Percentiles rank a stretch among this genome's conserved stretches.
Conservation (phyloP, 164 flowering plant species). For the Aristolochia californica region DNA sequence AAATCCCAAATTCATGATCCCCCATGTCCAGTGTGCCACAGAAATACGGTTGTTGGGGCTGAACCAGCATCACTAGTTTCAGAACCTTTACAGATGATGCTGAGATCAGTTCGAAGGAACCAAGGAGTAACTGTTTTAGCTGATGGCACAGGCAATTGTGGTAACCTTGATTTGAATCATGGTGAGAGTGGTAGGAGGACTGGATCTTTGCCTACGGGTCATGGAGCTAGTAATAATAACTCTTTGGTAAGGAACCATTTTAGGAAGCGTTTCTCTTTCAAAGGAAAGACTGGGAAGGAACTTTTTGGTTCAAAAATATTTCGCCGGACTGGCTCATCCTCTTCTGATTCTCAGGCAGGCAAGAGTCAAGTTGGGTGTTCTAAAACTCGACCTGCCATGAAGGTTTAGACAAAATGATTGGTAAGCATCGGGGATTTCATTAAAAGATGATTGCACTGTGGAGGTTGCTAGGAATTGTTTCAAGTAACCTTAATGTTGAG, state of each 20-base stretch:
- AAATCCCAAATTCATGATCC: constrained; percentile 35
- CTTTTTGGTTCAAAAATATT: constrained; percentile 17
- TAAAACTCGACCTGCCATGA: constrained; percentile 8
- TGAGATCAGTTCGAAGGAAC: constrained; percentile 21
- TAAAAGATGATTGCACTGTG: too few species aligned
- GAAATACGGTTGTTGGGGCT: constrained; percentile 7
- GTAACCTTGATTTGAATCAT: constrained; percentile 9
- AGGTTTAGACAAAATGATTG: neutral
- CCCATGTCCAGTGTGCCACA: constrained; percentile 40
- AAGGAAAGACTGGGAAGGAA: constrained; percentile 19
- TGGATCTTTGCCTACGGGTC: constrained; percentile 9
- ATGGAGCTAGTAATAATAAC: constrained; percentile 8
- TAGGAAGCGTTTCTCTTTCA: constrained; percentile 28
- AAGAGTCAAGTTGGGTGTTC: constrained; percentile 7
- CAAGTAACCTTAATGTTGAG: too few species aligned
- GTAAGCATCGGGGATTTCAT: too few species aligned
- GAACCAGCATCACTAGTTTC: constrained; percentile 21
- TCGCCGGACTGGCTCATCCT: constrained; percentile 21
- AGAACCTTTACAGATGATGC: constrained; percentile 29
- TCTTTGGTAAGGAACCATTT: constrained; percentile 23
- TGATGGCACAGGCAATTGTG: constrained; percentile 4
- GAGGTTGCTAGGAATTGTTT: too few species aligned
- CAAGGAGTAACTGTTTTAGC: constrained; percentile 16
- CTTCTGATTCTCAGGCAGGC: constrained; percentile 5
- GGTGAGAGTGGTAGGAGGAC: constrained; percentile 14